A percentile compares a stretch with the other conserved stretches of the same genome.
phyloP scores from a whole-genome alignment of 2,329 filamentous ascomycete genomes.

The Phyllosticta citriasiana region DNA sequence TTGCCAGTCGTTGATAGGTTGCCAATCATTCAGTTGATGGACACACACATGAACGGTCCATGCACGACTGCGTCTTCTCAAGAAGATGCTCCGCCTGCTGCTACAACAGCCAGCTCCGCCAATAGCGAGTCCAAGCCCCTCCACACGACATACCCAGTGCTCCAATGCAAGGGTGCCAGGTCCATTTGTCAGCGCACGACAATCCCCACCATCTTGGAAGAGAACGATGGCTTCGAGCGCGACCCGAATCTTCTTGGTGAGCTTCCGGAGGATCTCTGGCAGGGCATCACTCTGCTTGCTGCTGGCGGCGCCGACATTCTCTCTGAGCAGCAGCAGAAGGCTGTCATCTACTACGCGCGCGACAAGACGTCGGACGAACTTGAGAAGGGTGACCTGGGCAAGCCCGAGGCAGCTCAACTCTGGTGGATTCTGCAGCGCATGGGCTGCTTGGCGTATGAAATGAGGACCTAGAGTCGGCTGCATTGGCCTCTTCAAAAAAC shows the following conservation, averaged over 20 bases:
- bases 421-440: constrained; percentile 30
- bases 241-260: constrained; percentile 17
- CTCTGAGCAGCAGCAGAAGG: constrained; percentile 21
- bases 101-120: neutral
- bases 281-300: constrained; percentile 19
- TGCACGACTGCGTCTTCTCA: neutral
- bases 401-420: constrained; percentile 26
- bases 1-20: neutral
- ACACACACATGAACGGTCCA: neutral
- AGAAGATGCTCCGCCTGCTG: neutral
- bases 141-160: neutral
- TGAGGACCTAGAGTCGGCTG: constrained; percentile 1
- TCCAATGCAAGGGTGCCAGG: neutral
- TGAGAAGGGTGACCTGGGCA: constrained; percentile 24
- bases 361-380: constrained; percentile 12
- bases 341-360: constrained; percentile 25
- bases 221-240: constrained; percentile 8
- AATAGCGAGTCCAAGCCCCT: neutral
- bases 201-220: neutral
- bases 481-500: neutral
- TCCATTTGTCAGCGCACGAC: neutral
- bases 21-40: constrained; percentile 6
- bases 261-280: constrained; percentile 23
- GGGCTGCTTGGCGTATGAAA: constrained; percentile 28
- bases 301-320: constrained; percentile 19